These are phyloP conservation scores for Apiospora koreana DNA, from an alignment of 2,329 filamentous ascomycete genomes.

Conservation along the genomic window DNA sequence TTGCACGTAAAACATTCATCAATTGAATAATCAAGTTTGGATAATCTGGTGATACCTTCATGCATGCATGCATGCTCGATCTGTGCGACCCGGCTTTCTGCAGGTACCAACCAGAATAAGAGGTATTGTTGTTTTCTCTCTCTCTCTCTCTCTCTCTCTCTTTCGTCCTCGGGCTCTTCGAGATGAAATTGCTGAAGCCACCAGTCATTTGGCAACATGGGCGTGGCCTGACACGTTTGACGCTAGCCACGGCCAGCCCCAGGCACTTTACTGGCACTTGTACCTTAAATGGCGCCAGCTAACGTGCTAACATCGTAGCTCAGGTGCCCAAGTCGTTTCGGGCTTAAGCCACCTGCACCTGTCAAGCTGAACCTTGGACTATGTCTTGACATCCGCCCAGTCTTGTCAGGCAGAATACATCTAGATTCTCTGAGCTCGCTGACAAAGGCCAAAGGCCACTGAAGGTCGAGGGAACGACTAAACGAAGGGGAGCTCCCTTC, in stretches of 20 bases:
- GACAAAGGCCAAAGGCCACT: not conserved
- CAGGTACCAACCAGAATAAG: not conserved
- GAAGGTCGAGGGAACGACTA: too few relatives aligned
- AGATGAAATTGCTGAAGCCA: not conserved
- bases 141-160: not conserved
- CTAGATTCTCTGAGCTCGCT: not conserved
- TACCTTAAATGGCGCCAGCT: not conserved
- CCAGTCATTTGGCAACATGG: not conserved
- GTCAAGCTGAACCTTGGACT: constrained; percentile 1
- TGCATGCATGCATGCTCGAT: not conserved
- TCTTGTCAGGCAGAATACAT: not conserved
- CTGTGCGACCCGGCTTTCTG: not conserved
- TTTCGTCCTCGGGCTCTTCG: too few relatives aligned
- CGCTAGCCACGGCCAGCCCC: not conserved
- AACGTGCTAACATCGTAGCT: not conserved
- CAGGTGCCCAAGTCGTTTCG: not conserved
- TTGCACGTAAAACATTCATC: not conserved
- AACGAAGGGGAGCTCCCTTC: too few relatives aligned
- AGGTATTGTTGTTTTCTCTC: not conserved
- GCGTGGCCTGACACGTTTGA: not conserved
- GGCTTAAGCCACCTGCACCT: not conserved
- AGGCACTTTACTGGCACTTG: too few relatives aligned
- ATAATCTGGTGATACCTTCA: not conserved
- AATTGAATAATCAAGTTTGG: not conserved
- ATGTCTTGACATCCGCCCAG: too few relatives aligned